A percentile compares a stretch with the other conserved stretches of the same genome.
Conservation (phyloP, 805 yeast genomes). For the Candida golubevii region DNA sequence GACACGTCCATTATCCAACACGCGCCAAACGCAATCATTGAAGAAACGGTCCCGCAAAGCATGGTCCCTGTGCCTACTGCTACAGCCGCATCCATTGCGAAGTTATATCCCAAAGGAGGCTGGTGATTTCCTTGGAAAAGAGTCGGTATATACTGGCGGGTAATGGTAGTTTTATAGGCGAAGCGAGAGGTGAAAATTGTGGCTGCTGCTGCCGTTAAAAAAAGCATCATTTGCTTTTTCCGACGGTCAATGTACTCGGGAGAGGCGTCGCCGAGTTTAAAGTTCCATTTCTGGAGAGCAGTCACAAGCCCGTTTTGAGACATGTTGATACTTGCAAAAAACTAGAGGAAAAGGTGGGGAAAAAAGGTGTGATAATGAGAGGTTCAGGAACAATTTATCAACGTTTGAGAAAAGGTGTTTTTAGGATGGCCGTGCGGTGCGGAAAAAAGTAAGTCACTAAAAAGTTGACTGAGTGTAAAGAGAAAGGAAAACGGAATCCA, state of each 20-base stretch:
- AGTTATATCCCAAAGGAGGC: conserved; percentile 73
- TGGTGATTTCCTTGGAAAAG: conserved; percentile 80
- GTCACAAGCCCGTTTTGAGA: background rate
- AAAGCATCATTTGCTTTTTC: conserved; percentile 65
- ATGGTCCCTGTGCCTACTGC: conserved; percentile 82
- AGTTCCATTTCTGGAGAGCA: conserved; percentile 15
- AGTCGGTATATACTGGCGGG: conserved; percentile 70
- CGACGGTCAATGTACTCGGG: conserved; percentile 57
- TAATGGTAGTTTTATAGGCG: conserved; percentile 69
- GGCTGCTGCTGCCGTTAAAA: conserved; percentile 66
- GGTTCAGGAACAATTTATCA: background rate
- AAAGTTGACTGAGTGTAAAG: background rate
- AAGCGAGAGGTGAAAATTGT: conserved; percentile 69
- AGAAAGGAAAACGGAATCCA: too few species aligned
- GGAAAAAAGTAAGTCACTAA: too few species aligned
- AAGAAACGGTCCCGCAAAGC: conserved; percentile 65
- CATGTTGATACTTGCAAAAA: background rate
- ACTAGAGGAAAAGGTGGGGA: background rate
- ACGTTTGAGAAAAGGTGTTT: background rate
- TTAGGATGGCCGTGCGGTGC: background rate
- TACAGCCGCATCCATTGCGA: conserved; percentile 76
- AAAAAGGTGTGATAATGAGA: background rate
- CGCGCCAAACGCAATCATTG: conserved; percentile 69
- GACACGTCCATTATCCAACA: conserved; percentile 81
- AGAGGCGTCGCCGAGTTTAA: conserved; percentile 33